Percentiles rank a stretch among this genome's conserved stretches.
Conservation (phyloP, 371 early-diverging fungal species). For the Apophysomyces trapeziformis region DNA sequence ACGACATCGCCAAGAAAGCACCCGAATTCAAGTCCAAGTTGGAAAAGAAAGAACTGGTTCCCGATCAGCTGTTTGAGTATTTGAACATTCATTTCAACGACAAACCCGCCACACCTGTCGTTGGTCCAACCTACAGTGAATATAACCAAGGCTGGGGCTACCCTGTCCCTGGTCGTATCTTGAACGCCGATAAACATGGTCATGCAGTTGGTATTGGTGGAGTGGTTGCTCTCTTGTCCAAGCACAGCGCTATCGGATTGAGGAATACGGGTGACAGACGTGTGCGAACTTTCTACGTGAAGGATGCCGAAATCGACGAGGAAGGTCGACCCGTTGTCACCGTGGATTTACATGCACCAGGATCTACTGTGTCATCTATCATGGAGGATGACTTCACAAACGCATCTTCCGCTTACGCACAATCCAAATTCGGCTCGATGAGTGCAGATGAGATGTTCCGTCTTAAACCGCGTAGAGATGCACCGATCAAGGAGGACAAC, state of each 20-base stretch:
- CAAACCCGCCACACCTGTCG: slow-evolving; percentile 25
- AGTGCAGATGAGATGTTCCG: slow-evolving; percentile 27
- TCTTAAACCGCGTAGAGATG: slow-evolving; percentile 7
- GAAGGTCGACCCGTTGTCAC: slow-evolving; percentile 67
- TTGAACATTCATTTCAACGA: slow-evolving; percentile 28
- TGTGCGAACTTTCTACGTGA: slow-evolving; percentile 69
- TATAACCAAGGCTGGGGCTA: slow-evolving; percentile 32
- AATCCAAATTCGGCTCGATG: slow-evolving; percentile 17
- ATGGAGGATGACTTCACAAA: slow-evolving; percentile 1
- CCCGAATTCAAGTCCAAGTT: slow-evolving; percentile 61
- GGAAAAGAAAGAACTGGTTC: slow-evolving; percentile 34
- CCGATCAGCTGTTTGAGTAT: slow-evolving; percentile 42
- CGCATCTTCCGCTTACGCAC: slow-evolving; percentile 1
- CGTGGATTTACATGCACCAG: slow-evolving; percentile 29
- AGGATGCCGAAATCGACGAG: slow-evolving; percentile 59
- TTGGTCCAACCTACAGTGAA: slow-evolving; percentile 44
- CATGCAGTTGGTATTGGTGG: slow-evolving; percentile 75
- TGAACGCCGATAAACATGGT: slow-evolving; percentile 47
- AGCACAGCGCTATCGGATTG: slow-evolving; percentile 29
- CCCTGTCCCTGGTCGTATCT: slow-evolving; percentile 69
- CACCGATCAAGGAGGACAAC: slow-evolving; percentile 10
- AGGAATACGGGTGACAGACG: slow-evolving; percentile 33
- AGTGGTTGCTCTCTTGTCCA: slow-evolving; percentile 64
- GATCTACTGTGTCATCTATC: slow-evolving; percentile 16
- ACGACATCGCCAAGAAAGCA: slow-evolving; percentile 48